Base-by-base conservation (phyloP, 2,329 filamentous ascomycete genomes). In the Stemphylium vesicarium region DNA sequence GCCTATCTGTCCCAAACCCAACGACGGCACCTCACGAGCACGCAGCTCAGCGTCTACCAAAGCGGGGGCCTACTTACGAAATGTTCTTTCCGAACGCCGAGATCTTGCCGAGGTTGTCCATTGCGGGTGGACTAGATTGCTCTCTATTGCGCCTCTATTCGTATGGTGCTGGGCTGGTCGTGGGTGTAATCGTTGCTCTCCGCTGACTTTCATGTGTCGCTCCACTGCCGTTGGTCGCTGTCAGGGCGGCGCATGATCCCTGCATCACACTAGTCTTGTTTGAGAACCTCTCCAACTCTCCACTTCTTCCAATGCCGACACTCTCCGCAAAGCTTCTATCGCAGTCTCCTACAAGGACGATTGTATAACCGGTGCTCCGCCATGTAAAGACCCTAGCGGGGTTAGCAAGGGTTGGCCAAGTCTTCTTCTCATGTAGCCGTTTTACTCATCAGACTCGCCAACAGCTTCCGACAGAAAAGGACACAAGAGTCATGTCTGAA, bases 61-160 rank as follows among this genome's bases (percentile, higher is more conserved):
- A n/a, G 36, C 33, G 50, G 54, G 56, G 63, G 52, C 44, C 60
- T 53, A 70, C 83, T 67, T 78, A 88, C 86, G 83, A 84, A 72
- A 90, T 82, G 77, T 84, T 89, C 82, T 89, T 89, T 70, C 87
- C 86, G 71, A 89, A 88, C 58, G 85, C 85, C 71, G 84, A 82
- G 64, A 90, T 81, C 76, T 88, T 88, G 76, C 89, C 87, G 85
- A 90, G 89, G 62, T 88, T 88, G 74, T 90, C 87, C 87, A 90
- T 90, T 62, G 49, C 67, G 63, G 38, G 48, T 57, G 53, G 50
- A 38, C 42, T 38, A 15, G 48, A 26, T 39, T 50, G 20, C 15
- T 12, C 41, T 53, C 20, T 57, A 46, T 42, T 45, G 39, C 41
- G 45, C 8, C 18, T 31, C 20, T 43, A 50, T 41, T 38, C 15